These are phyloP conservation scores for Boletus tylopilopsis DNA, from an alignment of 768 basidiomycete species.

Conservation along the genomic window DNA sequence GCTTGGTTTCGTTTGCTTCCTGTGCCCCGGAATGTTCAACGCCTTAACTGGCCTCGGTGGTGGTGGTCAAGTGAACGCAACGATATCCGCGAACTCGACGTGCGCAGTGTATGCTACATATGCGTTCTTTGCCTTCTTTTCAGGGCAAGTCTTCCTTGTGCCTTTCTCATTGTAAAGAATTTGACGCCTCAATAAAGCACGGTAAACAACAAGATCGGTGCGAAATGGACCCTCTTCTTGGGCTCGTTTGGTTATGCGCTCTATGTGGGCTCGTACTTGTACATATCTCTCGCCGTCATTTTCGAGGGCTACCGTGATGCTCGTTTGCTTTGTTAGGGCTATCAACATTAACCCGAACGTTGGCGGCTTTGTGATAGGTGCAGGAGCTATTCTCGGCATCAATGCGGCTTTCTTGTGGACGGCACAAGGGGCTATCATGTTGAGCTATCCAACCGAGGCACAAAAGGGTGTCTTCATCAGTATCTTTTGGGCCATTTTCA, in stretches of 20 bases:
- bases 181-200: slow-evolving; percentile 40
- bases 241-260: slow-evolving; percentile 72
- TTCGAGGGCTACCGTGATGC: neutral
- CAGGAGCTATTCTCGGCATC: slow-evolving; percentile 68
- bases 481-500: slow-evolving; percentile 80
- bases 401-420: slow-evolving; percentile 72
- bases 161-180: neutral
- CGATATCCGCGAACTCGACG: slow-evolving; percentile 67
- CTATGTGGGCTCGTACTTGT: slow-evolving; percentile 72
- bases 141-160: slow-evolving; percentile 43
- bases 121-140: slow-evolving; percentile 55
- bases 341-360: slow-evolving; percentile 65
- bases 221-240: slow-evolving; percentile 63
- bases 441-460: slow-evolving; percentile 73
- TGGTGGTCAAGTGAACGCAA: slow-evolving; percentile 66
- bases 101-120: slow-evolving; percentile 62
- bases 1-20: neutral
- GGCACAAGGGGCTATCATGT: slow-evolving; percentile 73
- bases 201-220: slow-evolving; percentile 73
- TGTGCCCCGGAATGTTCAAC: slow-evolving; percentile 23
- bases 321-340: slow-evolving; percentile 38
- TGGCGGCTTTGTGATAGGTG: slow-evolving; percentile 59
- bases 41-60: slow-evolving; percentile 74
- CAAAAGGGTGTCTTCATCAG: slow-evolving; percentile 74
- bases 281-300: slow-evolving; percentile 20